phyloP scores from a whole-genome alignment of 164 flowering plant species.

The Stephania cephalantha region DNA sequence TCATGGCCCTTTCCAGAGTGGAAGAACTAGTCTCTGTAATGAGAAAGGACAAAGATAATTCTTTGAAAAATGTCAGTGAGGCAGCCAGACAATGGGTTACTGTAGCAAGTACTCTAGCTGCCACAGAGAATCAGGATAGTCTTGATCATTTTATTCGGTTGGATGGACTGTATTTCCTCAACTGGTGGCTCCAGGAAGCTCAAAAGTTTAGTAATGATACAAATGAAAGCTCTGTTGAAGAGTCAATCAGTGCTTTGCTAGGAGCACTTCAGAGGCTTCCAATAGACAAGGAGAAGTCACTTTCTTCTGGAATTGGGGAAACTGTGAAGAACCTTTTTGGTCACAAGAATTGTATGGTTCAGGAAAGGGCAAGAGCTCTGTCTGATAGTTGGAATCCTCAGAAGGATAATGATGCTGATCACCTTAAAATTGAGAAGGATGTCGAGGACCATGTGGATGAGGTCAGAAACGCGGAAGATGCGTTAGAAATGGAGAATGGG shows the following conservation, averaged over 20 bases:
- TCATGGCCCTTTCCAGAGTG: slow-evolving; percentile 60
- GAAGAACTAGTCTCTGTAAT: slow-evolving; percentile 64
- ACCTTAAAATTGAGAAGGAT: slow-evolving; percentile 19
- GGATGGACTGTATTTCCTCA: slow-evolving; percentile 59
- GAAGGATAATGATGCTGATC: slow-evolving; percentile 16
- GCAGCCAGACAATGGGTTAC: slow-evolving; percentile 77
- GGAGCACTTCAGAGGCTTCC: slow-evolving; percentile 67
- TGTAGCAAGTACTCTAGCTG: slow-evolving; percentile 68
- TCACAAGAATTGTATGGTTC: slow-evolving; percentile 46
- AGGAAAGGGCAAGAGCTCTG: slow-evolving; percentile 50
- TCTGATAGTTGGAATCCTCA: slow-evolving; percentile 47
- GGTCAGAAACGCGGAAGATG: slow-evolving; percentile 2
- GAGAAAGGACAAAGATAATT: slow-evolving; percentile 50
- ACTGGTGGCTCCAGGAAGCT: slow-evolving; percentile 75
- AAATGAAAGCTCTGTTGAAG: slow-evolving; percentile 50
- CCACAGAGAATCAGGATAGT: slow-evolving; percentile 63
- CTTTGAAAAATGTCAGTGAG: slow-evolving; percentile 52
- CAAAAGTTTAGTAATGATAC: slow-evolving; percentile 33
- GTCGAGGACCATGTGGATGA: slow-evolving; percentile 15
- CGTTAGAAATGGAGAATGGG: slow-evolving; percentile 17
- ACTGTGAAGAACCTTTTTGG: slow-evolving; percentile 52
- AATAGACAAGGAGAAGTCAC: slow-evolving; percentile 33
- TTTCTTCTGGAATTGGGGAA: slow-evolving; percentile 47
- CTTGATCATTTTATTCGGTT: slow-evolving; percentile 67
- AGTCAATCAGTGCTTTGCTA: slow-evolving; percentile 45